phyloP scores from a whole-genome alignment of 2,329 filamentous ascomycete genomes.

The Verticillium nonalfalfae region DNA sequence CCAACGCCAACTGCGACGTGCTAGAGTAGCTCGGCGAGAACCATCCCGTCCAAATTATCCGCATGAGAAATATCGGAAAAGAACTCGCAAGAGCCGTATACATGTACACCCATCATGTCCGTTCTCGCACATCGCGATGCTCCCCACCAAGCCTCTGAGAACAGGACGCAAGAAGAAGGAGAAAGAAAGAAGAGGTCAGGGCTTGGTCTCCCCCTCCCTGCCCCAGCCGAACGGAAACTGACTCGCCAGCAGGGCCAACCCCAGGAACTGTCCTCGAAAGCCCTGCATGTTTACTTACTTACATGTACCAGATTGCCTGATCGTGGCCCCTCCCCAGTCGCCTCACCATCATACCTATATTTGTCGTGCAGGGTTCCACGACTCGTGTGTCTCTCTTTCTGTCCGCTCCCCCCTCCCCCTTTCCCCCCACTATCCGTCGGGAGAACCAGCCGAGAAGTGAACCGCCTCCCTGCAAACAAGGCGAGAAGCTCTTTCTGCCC shows the following conservation, averaged over 20 bases:
- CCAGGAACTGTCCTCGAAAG: background rate
- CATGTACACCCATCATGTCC: background rate
- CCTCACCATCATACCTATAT: background rate
- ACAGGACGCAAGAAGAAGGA: conserved; percentile 33
- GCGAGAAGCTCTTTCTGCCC: background rate
- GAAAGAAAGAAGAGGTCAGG: conserved; percentile 28
- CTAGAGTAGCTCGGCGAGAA: background rate
- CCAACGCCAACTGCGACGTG: background rate
- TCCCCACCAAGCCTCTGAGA: conserved; percentile 17
- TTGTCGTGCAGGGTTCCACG: no score
- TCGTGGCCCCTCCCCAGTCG: background rate
- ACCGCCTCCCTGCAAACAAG: background rate
- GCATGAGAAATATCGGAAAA: background rate
- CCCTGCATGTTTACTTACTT: background rate
- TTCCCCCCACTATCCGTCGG: background rate
- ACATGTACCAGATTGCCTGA: background rate
- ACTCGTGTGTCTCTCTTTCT: no score
- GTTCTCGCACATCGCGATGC: background rate
- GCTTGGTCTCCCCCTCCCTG: no score
- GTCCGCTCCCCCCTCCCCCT: no score
- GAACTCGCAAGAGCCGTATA: background rate
- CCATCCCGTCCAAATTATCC: no score
- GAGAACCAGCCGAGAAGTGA: background rate
- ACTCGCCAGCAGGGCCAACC: background rate
- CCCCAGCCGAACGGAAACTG: background rate